Evolutionary conservation across 1,284 basidiomycete species (phyloP).

Genomic region (Malassezia psittaci): DNA sequence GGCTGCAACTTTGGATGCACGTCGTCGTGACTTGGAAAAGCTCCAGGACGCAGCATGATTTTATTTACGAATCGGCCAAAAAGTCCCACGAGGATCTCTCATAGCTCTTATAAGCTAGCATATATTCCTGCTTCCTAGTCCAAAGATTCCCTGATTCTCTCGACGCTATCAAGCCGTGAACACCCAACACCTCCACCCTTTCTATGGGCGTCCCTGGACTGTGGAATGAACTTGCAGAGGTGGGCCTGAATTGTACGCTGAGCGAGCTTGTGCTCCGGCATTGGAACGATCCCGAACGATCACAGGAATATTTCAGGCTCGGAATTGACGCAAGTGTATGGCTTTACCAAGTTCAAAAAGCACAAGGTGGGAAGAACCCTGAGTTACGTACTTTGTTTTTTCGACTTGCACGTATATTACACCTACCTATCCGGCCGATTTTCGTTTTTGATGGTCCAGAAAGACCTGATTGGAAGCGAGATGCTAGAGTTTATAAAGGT

Average conservation of each 20-base stretch:
- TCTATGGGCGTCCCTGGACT: constrained; percentile 37
- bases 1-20: constrained; percentile 33
- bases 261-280: constrained; percentile 19
- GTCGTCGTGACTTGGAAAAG: constrained; percentile 34
- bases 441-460: constrained; percentile 90
- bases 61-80: background rate
- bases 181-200: background rate
- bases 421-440: constrained; percentile 68
- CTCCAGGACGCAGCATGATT: background rate
- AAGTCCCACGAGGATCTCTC: background rate
- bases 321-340: constrained; percentile 48
- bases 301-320: constrained; percentile 17
- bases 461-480: constrained; percentile 70
- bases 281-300: constrained; percentile 13
- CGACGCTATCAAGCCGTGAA: background rate
- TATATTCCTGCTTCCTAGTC: background rate
- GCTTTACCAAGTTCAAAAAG: constrained; percentile 51
- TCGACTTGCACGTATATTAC: constrained; percentile 59
- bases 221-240: constrained; percentile 29
- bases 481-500: constrained; percentile 31
- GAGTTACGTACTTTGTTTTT: constrained; percentile 52
- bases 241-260: constrained; percentile 23
- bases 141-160: background rate
- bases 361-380: constrained; percentile 50
- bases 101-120: background rate